These are phyloP conservation scores for Geotrichum phurueaensis DNA, from an alignment of 1,139 yeast genomes.

Conservation along the genomic window DNA sequence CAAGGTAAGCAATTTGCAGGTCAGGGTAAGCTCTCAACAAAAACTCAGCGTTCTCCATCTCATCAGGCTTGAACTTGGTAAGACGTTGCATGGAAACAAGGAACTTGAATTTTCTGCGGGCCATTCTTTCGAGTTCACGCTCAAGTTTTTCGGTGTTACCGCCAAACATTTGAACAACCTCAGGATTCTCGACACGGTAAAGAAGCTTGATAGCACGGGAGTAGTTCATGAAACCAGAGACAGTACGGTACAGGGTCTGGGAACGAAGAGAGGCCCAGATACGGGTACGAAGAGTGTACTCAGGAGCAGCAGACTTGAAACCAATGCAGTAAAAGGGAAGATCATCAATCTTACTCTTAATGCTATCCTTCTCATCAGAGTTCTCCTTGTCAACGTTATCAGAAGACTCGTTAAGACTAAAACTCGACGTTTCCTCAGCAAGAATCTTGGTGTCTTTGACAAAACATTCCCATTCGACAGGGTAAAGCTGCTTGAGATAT, in stretches of 20 bases:
- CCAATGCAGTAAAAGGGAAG: conserved; percentile 98
- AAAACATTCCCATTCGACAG: conserved; percentile 98
- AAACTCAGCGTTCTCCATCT: conserved; percentile 96
- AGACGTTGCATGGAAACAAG: conserved; percentile 98
- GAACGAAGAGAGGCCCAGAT: conserved; percentile 99
- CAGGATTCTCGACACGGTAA: conserved; percentile 98
- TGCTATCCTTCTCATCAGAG: conserved; percentile 49
- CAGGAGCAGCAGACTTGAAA: conserved; percentile 99
- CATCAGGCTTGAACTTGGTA: conserved; percentile 94
- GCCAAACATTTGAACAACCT: conserved; percentile 95
- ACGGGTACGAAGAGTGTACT: conserved; percentile 94
- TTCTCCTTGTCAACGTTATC: conserved; percentile 49
- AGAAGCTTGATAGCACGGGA: conserved; percentile 95
- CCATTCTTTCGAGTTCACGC: conserved; percentile 97
- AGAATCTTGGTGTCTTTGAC: conserved; percentile 97
- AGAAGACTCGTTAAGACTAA: conserved; percentile 24
- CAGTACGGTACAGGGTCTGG: conserved; percentile 96
- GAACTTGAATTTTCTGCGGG: conserved; percentile 96
- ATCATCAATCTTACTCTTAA: conserved; percentile 90
- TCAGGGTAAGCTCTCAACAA: conserved; percentile 98
- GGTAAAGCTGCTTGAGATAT: conserved; percentile 94
- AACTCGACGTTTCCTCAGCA: conserved; percentile 68
- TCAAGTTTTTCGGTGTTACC: conserved; percentile 95
- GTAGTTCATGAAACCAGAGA: conserved; percentile 98
- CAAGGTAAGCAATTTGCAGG: conserved; percentile 94